Conservation (phyloP, 1,284 basidiomycete genomes). For the Ustilago vetiveriae region DNA sequence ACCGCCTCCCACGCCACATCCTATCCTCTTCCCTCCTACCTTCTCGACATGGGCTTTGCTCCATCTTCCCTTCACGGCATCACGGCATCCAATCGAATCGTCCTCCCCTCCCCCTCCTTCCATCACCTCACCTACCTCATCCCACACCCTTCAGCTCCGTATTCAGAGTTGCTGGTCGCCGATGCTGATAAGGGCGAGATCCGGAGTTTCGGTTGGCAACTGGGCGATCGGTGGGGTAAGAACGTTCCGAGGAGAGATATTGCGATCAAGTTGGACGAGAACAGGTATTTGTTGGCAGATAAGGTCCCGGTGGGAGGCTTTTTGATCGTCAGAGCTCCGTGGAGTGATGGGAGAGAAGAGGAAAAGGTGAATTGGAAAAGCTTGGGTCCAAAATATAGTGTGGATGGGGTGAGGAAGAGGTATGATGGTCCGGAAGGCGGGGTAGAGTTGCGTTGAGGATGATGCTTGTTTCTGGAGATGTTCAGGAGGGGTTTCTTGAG, state of each 20-base stretch:
- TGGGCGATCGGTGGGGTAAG: not conserved
- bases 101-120: not conserved
- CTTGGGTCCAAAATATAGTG: not conserved
- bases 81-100: not conserved
- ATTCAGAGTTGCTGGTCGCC: not conserved
- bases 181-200: not conserved
- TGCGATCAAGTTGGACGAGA: not conserved
- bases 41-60: not conserved
- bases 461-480: no score
- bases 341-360: not conserved
- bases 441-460: no score
- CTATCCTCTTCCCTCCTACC: not conserved
- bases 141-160: not conserved
- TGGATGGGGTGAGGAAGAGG: not conserved
- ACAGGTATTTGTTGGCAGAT: constrained; percentile 1
- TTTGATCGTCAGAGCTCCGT: not conserved
- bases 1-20: not conserved
- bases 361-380: not conserved
- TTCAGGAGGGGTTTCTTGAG: no score
- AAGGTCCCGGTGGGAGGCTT: not conserved
- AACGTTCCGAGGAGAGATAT: not conserved
- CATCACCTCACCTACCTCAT: not conserved
- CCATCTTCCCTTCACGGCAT: not conserved
- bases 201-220: not conserved
- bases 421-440: no score